These are phyloP conservation scores for Parastagonospora nodorum DNA, from an alignment of 2,329 filamentous ascomycete genomes.

Conservation along the genomic window DNA sequence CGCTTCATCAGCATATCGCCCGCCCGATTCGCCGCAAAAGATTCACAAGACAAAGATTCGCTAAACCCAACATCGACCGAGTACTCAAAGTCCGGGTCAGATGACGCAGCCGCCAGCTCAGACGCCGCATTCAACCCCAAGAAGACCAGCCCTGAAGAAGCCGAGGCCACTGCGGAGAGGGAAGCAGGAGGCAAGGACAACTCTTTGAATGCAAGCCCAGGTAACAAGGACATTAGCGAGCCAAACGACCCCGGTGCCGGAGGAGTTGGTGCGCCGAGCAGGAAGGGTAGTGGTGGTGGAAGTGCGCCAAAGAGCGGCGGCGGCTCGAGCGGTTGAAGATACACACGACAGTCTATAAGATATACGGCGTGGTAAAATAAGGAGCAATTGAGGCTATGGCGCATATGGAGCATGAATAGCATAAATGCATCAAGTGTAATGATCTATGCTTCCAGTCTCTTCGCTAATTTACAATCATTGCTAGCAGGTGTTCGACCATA, in stretches of 20 bases:
- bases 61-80: slow-evolving; percentile 71
- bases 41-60: slow-evolving; percentile 57
- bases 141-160: slow-evolving; percentile 69
- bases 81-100: slow-evolving; percentile 70
- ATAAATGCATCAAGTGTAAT: not conserved
- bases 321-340: not conserved
- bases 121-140: slow-evolving; percentile 71
- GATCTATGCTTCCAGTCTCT: too few relatives aligned
- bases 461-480: too few relatives aligned
- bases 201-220: slow-evolving; percentile 63
- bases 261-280: slow-evolving; percentile 45
- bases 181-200: slow-evolving; percentile 39
- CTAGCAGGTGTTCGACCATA: too few relatives aligned
- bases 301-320: slow-evolving; percentile 44
- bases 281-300: slow-evolving; percentile 41
- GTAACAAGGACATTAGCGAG: slow-evolving; percentile 63
- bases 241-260: slow-evolving; percentile 48
- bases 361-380: not conserved
- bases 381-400: not conserved
- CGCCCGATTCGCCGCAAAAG: slow-evolving; percentile 44
- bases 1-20: slow-evolving; percentile 32
- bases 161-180: slow-evolving; percentile 50
- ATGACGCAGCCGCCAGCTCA: slow-evolving; percentile 59
- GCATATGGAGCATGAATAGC: slow-evolving; percentile 1
- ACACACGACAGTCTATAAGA: not conserved